These are phyloP conservation scores for Hysterium pulicare DNA, from an alignment of 2,329 filamentous ascomycete species.

Conservation along the genomic window DNA sequence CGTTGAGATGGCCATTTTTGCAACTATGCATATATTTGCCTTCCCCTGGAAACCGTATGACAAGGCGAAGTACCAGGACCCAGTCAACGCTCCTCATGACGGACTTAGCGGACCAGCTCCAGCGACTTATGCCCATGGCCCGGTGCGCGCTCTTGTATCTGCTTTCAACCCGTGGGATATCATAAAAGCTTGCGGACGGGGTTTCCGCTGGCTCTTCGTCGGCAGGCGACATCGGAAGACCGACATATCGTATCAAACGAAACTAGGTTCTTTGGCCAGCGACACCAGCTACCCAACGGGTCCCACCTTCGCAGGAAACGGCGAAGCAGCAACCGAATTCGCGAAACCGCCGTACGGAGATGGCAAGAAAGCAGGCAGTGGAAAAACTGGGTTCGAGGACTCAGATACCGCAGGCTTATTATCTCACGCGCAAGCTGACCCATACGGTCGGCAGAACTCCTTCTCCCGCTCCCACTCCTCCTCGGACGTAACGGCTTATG, in stretches of 20 bases:
- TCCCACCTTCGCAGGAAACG: slow-evolving; percentile 23
- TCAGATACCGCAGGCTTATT: slow-evolving; percentile 23
- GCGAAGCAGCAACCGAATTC: slow-evolving; percentile 14
- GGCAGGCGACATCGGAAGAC: slow-evolving; percentile 59
- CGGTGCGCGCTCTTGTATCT: slow-evolving; percentile 62
- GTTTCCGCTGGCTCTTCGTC: slow-evolving; percentile 76
- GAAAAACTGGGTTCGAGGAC: slow-evolving; percentile 21
- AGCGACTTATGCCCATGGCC: slow-evolving; percentile 58
- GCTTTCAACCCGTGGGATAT: slow-evolving; percentile 81
- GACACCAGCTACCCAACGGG: slow-evolving; percentile 16
- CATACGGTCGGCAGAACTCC: slow-evolving; percentile 15
- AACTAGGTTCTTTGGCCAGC: slow-evolving; percentile 17
- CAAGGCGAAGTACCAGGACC: slow-evolving; percentile 18
- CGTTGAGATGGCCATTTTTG: slow-evolving; percentile 80
- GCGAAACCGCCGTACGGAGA: slow-evolving; percentile 9
- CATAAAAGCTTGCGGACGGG: slow-evolving; percentile 72
- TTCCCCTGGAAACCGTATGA: slow-evolving; percentile 74
- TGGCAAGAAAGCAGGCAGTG: slow-evolving; percentile 4
- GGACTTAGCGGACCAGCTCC: slow-evolving; percentile 12
- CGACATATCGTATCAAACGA: slow-evolving; percentile 42
- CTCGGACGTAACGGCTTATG: background rate
- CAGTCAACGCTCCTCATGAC: slow-evolving; percentile 20
- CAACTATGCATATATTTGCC: slow-evolving; percentile 75
- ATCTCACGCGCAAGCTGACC: slow-evolving; percentile 23
- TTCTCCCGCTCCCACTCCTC: slow-evolving; percentile 6